Evolutionary conservation across 1,284 basidiomycete genomes (phyloP).

Genomic region (Pseudozyma thailandica): DNA sequence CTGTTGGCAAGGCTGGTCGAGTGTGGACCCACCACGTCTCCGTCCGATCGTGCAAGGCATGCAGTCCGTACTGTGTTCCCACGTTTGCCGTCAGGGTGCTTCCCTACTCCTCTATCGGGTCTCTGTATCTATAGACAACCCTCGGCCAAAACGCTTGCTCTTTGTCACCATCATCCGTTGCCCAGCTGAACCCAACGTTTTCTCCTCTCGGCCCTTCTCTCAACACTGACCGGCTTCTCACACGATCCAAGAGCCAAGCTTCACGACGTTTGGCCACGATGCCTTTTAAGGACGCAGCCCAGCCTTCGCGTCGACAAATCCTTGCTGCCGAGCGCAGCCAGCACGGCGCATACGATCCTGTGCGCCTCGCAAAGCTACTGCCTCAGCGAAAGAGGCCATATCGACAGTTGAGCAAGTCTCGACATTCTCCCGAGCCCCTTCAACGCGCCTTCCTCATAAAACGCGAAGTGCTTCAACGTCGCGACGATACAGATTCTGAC

Average conservation of each 20-base stretch:
- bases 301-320: slow-evolving; percentile 8
- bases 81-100: too few species aligned
- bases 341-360: slow-evolving; percentile 30
- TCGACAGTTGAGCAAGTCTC: neutral
- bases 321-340: slow-evolving; percentile 13
- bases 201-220: neutral
- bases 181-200: neutral
- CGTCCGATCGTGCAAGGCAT: too few species aligned
- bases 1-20: too few species aligned
- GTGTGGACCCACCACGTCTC: too few species aligned
- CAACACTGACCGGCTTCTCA: too few species aligned
- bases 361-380: slow-evolving; percentile 6
- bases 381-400: neutral
- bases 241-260: too few species aligned
- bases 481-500: too few species aligned
- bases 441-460: too few species aligned
- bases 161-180: neutral
- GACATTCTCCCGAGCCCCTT: neutral
- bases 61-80: too few species aligned
- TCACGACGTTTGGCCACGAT: slow-evolving; percentile 3
- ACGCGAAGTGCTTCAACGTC: too few species aligned
- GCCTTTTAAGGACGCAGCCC: slow-evolving; percentile 20
- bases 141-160: neutral
- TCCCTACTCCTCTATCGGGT: too few species aligned
- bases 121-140: neutral